These are phyloP conservation scores for Rhododendron ovatum DNA, from an alignment of 148 eudicot genomes.

Conservation along the genomic window DNA sequence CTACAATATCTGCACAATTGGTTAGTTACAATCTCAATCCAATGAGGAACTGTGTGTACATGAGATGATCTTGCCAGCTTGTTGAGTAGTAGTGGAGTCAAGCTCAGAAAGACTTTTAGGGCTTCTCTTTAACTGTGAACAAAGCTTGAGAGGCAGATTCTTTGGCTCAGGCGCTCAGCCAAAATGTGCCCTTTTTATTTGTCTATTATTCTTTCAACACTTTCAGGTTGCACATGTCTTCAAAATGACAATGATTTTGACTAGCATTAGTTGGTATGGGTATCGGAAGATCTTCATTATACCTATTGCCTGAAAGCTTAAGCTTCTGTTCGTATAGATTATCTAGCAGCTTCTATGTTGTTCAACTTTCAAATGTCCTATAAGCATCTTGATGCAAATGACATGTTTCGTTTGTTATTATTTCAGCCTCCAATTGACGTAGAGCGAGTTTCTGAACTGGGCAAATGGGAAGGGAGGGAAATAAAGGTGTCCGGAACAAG, in stretches of 20 bases:
- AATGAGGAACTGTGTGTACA: neutral
- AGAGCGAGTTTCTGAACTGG: constrained; percentile 63
- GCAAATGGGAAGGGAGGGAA: constrained; percentile 57
- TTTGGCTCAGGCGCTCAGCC: neutral
- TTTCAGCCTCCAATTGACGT: constrained; percentile 76
- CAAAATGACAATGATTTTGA: neutral
- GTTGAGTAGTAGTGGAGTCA: neutral
- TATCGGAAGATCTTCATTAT: neutral
- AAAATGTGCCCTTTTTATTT: neutral
- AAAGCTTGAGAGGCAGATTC: neutral
- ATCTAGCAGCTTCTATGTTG: neutral
- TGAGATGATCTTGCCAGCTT: neutral
- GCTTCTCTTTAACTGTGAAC: neutral
- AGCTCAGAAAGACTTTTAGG: neutral
- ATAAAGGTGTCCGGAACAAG: constrained; percentile 73
- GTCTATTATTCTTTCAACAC: neutral
- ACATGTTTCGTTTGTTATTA: constrained; percentile 1
- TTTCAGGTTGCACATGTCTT: neutral
- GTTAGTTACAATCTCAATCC: neutral
- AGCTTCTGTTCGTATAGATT: neutral
- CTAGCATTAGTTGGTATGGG: neutral
- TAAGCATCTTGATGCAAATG: neutral
- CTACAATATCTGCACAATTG: neutral
- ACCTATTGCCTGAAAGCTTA: neutral
- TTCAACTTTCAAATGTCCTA: neutral